Conservation (phyloP, 495 filamentous ascomycete species). For the Lasiosphaeria ovina region DNA sequence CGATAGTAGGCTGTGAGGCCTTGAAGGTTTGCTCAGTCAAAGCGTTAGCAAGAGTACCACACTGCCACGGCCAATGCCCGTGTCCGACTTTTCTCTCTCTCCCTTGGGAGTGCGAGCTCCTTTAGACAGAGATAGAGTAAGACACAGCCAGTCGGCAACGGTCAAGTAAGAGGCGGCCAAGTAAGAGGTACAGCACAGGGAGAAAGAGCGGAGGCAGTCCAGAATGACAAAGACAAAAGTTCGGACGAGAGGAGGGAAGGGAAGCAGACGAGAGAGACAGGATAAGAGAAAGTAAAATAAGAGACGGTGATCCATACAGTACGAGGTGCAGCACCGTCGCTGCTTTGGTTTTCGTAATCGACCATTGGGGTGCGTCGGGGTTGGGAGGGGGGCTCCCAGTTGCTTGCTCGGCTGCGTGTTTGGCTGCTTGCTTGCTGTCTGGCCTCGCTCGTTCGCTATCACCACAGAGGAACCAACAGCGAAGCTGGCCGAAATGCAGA, state of each 20-base stretch:
- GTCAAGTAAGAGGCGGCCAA: background rate
- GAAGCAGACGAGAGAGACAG: background rate
- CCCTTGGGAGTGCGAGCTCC: background rate
- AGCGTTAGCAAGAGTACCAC: conserved; percentile 9
- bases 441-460: conserved; percentile 7
- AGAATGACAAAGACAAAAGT: no score
- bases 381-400: background rate
- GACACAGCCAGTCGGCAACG: no score
- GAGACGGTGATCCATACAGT: conserved; percentile 19
- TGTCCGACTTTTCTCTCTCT: no score
- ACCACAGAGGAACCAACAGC: background rate
- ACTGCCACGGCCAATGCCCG: no score
- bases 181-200: background rate
- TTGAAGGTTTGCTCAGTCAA: conserved; percentile 16
- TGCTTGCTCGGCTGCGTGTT: background rate
- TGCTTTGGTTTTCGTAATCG: conserved; percentile 25
- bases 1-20: conserved; percentile 31
- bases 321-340: conserved; percentile 27
- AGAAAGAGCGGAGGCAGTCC: background rate
- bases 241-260: background rate
- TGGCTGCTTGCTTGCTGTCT: background rate
- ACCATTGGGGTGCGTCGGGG: conserved; percentile 16
- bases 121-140: background rate
- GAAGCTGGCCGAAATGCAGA: conserved; percentile 12
- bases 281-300: conserved; percentile 8